Conservation (phyloP, 768 basidiomycete genomes). For the Tricholoma sp. region DNA sequence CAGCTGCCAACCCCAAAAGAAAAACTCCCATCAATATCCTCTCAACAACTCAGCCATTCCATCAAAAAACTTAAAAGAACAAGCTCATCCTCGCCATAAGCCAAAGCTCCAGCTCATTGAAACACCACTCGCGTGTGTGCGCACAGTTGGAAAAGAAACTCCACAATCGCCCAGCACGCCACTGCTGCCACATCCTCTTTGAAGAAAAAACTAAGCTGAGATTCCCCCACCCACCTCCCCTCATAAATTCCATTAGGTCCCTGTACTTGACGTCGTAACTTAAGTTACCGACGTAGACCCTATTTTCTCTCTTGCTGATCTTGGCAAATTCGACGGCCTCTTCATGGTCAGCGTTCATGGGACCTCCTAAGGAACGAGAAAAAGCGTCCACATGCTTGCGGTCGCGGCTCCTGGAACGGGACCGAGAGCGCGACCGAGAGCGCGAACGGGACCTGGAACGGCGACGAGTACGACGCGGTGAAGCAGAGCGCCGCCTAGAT, state of each 20-base stretch:
- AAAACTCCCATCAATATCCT: slow-evolving; percentile 96
- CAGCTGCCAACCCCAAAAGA: slow-evolving; percentile 90
- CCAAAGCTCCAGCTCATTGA: slow-evolving; percentile 35
- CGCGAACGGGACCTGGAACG: slow-evolving; percentile 60
- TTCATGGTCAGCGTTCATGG: slow-evolving; percentile 87
- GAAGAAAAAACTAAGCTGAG: slow-evolving; percentile 48
- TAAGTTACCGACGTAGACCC: slow-evolving; percentile 98
- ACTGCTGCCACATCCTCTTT: slow-evolving; percentile 24
- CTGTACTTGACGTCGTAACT: slow-evolving; percentile 98
- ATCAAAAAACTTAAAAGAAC: slow-evolving; percentile 35
- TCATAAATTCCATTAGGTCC: slow-evolving; percentile 99
- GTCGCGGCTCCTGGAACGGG: slow-evolving; percentile 50
- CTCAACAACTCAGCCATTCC: slow-evolving; percentile 60
- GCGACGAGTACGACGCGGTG: slow-evolving; percentile 57
- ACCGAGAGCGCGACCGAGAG: slow-evolving; percentile 41
- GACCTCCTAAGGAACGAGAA: slow-evolving; percentile 77
- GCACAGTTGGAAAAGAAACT: slow-evolving; percentile 18
- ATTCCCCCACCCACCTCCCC: slow-evolving; percentile 98
- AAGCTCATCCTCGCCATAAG: slow-evolving; percentile 31
- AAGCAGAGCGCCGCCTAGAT: slow-evolving; percentile 63
- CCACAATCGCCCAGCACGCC: slow-evolving; percentile 15
- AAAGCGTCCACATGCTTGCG: slow-evolving; percentile 61
- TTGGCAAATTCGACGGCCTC: slow-evolving; percentile 96
- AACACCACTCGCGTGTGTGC: slow-evolving; percentile 12
- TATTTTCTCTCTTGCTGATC: slow-evolving; percentile 94